phyloP scores from a whole-genome alignment of 2,329 filamentous ascomycete genomes.

The Orbilia ellipsospora region DNA sequence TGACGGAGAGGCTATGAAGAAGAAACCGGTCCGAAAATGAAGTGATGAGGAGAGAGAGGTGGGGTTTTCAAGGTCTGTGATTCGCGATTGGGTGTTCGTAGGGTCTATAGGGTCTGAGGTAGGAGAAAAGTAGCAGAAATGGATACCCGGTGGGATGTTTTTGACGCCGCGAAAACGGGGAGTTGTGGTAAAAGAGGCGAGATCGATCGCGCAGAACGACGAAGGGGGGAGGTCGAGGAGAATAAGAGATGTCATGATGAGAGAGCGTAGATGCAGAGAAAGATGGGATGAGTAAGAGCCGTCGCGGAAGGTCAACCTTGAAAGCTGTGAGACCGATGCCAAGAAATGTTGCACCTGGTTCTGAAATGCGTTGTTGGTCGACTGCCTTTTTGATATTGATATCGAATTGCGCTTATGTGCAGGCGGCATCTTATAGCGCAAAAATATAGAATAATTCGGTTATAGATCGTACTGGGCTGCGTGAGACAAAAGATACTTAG shows the following conservation, averaged over 20 bases:
- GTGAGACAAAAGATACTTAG: too few species aligned
- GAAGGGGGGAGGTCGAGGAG: conserved; percentile 56
- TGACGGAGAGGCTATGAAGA: conserved; percentile 38
- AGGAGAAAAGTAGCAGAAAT: conserved; percentile 58
- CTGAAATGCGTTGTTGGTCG: conserved; percentile 7
- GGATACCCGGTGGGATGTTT: conserved; percentile 58
- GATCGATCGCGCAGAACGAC: conserved; percentile 57
- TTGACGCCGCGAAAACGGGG: conserved; percentile 58
- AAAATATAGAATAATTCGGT: too few species aligned
- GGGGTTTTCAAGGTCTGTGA: conserved; percentile 52
- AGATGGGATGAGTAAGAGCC: neutral
- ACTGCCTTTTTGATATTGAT: too few species aligned
- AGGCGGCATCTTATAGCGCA: too few species aligned
- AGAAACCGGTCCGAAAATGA: conserved; percentile 49
- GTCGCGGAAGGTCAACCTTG: conserved; percentile 4
- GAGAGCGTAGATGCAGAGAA: neutral
- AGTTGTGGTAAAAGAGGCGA: conserved; percentile 58
- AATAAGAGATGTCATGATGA: conserved; percentile 56
- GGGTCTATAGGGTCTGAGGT: conserved; percentile 55
- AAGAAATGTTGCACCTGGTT: conserved; percentile 21
- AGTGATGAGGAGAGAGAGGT: conserved; percentile 35
- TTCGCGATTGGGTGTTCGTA: conserved; percentile 40
- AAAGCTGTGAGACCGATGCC: conserved; percentile 31
- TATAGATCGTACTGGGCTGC: too few species aligned
- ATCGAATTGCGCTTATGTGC: too few species aligned